A percentile compares a stretch with the other conserved stretches of the same genome.
Evolutionary conservation across 2,329 filamentous ascomycete species (phyloP).

Genomic region (Exophiala alcalophila): DNA sequence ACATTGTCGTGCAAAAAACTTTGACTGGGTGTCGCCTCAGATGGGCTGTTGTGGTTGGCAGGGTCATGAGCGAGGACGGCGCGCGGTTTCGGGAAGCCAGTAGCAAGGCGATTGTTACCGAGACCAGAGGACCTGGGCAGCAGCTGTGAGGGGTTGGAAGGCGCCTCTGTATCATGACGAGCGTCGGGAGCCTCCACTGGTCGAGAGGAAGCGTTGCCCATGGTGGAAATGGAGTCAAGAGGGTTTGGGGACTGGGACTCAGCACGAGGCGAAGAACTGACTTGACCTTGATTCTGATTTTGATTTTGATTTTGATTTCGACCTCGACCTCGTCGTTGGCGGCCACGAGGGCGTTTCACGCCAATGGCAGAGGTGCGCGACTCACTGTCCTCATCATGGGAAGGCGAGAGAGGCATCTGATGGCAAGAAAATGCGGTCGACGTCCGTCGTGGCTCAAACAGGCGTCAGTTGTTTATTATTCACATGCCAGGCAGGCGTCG

Average conservation of each 20-base stretch:
- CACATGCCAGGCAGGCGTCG: neutral
- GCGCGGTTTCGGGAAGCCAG: constrained; percentile 20
- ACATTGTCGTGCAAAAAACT: no score
- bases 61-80: constrained; percentile 8
- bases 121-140: constrained; percentile 5
- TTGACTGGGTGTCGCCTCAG: no score
- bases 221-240: constrained; percentile 1
- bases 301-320: constrained; percentile 12
- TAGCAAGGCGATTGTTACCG: constrained; percentile 29
- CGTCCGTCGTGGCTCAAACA: neutral
- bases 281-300: constrained; percentile 16
- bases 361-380: constrained; percentile 48
- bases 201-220: constrained; percentile 9
- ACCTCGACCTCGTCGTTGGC: no score
- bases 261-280: constrained; percentile 3
- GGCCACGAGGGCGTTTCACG: constrained; percentile 40
- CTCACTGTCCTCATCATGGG: constrained; percentile 37
- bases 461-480: neutral
- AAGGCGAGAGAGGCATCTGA: constrained; percentile 33
- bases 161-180: neutral
- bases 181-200: neutral
- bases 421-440: neutral
- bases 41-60: neutral
- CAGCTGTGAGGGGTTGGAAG: constrained; percentile 1
- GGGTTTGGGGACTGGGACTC: constrained; percentile 1